Conservation (phyloP, 1,284 basidiomycete genomes). For the Tylopilus sp. region DNA sequence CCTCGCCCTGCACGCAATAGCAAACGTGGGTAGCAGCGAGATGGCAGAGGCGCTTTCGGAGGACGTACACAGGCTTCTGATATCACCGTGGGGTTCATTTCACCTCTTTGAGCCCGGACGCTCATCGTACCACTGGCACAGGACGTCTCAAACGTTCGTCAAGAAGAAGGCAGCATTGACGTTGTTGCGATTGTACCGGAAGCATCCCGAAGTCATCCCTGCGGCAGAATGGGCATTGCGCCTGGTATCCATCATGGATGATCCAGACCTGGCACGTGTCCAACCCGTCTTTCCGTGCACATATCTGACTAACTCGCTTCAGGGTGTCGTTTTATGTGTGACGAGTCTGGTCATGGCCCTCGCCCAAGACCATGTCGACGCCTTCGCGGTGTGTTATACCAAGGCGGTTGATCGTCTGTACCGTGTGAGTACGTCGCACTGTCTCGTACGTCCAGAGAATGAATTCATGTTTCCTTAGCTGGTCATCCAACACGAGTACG, state of each 20-base stretch:
- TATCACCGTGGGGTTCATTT: slow-evolving; percentile 76
- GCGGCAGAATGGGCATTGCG: slow-evolving; percentile 94
- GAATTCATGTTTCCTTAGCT: slow-evolving; percentile 50
- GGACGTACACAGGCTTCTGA: slow-evolving; percentile 92
- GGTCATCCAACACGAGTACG: slow-evolving; percentile 86
- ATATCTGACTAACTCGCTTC: slow-evolving; percentile 10
- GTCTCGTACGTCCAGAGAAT: slow-evolving; percentile 7
- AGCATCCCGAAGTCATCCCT: slow-evolving; percentile 92
- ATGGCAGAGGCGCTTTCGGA: slow-evolving; percentile 96
- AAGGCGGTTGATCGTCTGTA: slow-evolving; percentile 90
- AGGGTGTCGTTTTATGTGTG: slow-evolving; percentile 94
- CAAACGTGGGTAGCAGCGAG: slow-evolving; percentile 95
- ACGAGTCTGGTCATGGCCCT: slow-evolving; percentile 93
- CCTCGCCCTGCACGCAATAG: slow-evolving; percentile 95
- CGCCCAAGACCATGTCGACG: slow-evolving; percentile 90
- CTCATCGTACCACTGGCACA: slow-evolving; percentile 47
- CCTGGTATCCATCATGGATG: slow-evolving; percentile 93
- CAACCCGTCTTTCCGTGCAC: background rate
- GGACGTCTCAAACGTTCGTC: slow-evolving; percentile 92
- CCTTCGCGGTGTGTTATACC: slow-evolving; percentile 88
- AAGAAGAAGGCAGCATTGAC: slow-evolving; percentile 99
- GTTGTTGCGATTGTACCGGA: slow-evolving; percentile 88
- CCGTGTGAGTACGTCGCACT: slow-evolving; percentile 52
- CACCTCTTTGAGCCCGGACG: slow-evolving; percentile 1
- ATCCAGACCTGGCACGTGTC: slow-evolving; percentile 71